phyloP scores from a whole-genome alignment of 176 grass and related monocot species.

The Eleusine coracana region DNA sequence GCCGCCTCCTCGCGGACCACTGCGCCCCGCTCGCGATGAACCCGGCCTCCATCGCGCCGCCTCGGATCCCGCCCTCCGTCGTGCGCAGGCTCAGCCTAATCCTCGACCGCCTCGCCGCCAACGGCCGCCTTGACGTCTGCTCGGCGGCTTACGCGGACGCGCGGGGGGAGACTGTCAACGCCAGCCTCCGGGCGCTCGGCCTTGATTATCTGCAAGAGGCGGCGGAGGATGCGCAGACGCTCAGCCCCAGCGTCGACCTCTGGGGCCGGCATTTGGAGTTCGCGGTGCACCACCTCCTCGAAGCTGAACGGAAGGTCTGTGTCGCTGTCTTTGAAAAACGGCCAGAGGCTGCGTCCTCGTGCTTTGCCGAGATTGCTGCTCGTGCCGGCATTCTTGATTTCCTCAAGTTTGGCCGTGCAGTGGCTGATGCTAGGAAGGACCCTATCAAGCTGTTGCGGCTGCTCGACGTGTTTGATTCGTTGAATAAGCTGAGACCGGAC shows the following conservation, averaged over 20 bases:
- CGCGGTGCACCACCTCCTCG: slow-evolving; percentile 63
- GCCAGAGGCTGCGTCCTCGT: slow-evolving; percentile 38
- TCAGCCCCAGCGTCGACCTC: slow-evolving; percentile 54
- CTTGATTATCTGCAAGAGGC: slow-evolving; percentile 60
- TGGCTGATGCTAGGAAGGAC: slow-evolving; percentile 69
- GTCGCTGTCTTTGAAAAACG: slow-evolving; percentile 47
- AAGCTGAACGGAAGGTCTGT: slow-evolving; percentile 64
- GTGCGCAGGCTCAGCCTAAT: slow-evolving; percentile 61
- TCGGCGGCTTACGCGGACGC: slow-evolving; percentile 39
- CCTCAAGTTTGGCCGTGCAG: slow-evolving; percentile 54
- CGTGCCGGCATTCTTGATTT: slow-evolving; percentile 68
- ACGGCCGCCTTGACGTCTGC: slow-evolving; percentile 43
- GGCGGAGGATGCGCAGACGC: slow-evolving; percentile 59
- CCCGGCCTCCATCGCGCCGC: slow-evolving; percentile 41
- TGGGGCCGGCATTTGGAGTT: slow-evolving; percentile 76
- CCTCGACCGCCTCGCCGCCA: slow-evolving; percentile 64
- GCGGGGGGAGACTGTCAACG: slow-evolving; percentile 58
- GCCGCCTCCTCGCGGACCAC: slow-evolving; percentile 61
- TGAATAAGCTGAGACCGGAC: slow-evolving; percentile 66
- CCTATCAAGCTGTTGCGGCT: slow-evolving; percentile 78
- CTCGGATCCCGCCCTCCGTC: slow-evolving; percentile 52
- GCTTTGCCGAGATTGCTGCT: slow-evolving; percentile 68
- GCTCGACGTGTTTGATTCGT: slow-evolving; percentile 66
- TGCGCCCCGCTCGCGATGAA: slow-evolving; percentile 62
- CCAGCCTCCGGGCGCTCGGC: slow-evolving; percentile 62